Evolutionary conservation across 768 basidiomycete species (phyloP), one percentile per base, ranked within the genome.

Genomic region (Pisolithus albus): DNA sequence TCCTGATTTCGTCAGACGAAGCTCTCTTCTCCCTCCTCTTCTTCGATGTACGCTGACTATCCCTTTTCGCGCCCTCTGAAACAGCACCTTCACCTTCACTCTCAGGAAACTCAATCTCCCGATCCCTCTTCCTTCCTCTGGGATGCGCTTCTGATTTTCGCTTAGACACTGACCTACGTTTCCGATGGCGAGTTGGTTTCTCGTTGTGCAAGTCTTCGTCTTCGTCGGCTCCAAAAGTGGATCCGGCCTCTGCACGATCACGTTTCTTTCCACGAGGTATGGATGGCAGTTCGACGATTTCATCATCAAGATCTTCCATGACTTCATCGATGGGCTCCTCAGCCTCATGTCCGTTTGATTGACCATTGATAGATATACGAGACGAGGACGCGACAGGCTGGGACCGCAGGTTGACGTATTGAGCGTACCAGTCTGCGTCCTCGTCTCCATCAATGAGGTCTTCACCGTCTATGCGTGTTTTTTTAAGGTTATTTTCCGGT

Each of bases 231-330:
- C 80, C 86, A 59, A 87, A 82, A 0, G 78, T 80, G 4, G 85
- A 86, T 7, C 78, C 86, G 50, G 84, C 84, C 61, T 86, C 85
- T 7, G 78, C 75, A 38, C 84, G 82, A 65, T 85, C 85, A 55
- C 88, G 82, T 70, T 91, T 91, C 73, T 78, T 86, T 42, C 86
- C 86, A 53, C 67, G 58, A 28, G 64, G 59, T 51, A 67, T 59
- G 44, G 68, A 65, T 50, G 59, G 64, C 46, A 74, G 64, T 47
- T 73, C 74, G 21, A 65, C 60, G 18, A 72, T 56, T 42, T 73
- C 70, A 56, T 79, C 77, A 19, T 73, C 70, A 23, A 75, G 64
- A 21, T 71, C 69, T 46, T 68, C 68, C 55, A 69, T 65, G 28
- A 59, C 63, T 52, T 67, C 62, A 57, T 63, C 64, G 53, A 67